Percentiles rank a stretch among this genome's conserved stretches.
These are phyloP conservation scores for Hygrophoropsis aurantiaca DNA, from an alignment of 768 basidiomycete species.

Conservation along the genomic window DNA sequence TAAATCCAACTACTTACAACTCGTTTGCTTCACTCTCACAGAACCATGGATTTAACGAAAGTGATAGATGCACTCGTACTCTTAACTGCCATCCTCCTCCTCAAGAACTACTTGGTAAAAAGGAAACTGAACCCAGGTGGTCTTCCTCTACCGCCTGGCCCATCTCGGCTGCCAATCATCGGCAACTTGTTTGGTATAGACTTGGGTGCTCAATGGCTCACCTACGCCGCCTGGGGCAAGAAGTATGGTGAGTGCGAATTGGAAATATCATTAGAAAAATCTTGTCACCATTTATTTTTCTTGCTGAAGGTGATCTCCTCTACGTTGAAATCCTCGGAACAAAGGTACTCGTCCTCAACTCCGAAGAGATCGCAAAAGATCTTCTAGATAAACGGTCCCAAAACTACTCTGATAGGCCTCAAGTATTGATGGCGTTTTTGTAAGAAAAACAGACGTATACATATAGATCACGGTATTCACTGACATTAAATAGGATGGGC, in stretches of 20 bases:
- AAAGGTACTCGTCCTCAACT: slow-evolving; percentile 22
- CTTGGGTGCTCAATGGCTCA: slow-evolving; percentile 38
- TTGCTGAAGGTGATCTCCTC: slow-evolving; percentile 18
- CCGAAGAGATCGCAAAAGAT: slow-evolving; percentile 22
- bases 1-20: too few species aligned
- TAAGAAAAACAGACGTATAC: slow-evolving; percentile 5
- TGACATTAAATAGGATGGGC: slow-evolving; percentile 27
- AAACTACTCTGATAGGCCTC: slow-evolving; percentile 26
- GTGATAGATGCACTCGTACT: background rate
- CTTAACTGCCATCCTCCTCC: background rate
- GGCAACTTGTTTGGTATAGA: slow-evolving; percentile 44
- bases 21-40: too few species aligned
- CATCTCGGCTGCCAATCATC: slow-evolving; percentile 40
- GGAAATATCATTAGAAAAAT: background rate
- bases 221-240: slow-evolving; percentile 40
- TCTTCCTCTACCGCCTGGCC: slow-evolving; percentile 40
- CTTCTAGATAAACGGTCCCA: slow-evolving; percentile 27
- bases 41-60: too few species aligned
- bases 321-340: slow-evolving; percentile 25
- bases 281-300: background rate
- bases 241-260: slow-evolving; percentile 34
- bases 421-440: slow-evolving; percentile 21
- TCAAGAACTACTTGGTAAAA: slow-evolving; percentile 5
- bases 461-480: background rate
- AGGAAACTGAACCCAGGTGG: slow-evolving; percentile 15